phyloP scores from a whole-genome alignment of 2,329 filamentous ascomycete genomes.

The Massarina eburnea region DNA sequence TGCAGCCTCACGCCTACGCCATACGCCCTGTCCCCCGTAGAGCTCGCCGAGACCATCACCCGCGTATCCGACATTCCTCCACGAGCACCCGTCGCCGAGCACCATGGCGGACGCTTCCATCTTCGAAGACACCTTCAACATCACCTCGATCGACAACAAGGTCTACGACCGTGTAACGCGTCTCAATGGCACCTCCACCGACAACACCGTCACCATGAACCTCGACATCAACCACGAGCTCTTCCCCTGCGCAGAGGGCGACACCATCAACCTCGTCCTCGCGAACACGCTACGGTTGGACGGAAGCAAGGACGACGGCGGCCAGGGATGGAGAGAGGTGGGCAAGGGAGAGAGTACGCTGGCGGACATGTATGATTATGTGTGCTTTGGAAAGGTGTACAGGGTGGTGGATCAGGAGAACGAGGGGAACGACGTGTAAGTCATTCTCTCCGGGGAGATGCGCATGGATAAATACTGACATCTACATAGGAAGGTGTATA shows the following conservation, averaged over 20 bases:
- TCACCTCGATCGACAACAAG: constrained; percentile 75
- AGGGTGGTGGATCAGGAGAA: constrained; percentile 77
- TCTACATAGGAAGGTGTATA: constrained; percentile 76
- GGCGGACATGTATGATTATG: constrained; percentile 83
- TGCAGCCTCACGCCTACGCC: background rate
- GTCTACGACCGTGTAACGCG: constrained; percentile 97
- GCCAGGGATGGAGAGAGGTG: constrained; percentile 65
- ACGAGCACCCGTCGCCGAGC: constrained; percentile 3
- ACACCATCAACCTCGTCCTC: constrained; percentile 77
- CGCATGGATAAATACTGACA: constrained; percentile 24
- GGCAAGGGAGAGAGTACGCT: constrained; percentile 56
- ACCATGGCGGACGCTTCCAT: constrained; percentile 83
- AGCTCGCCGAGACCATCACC: too few species aligned
- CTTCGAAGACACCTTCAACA: constrained; percentile 88
- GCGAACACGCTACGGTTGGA: constrained; percentile 86
- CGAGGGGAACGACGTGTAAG: constrained; percentile 71
- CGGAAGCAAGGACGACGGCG: constrained; percentile 63
- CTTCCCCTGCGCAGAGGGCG: constrained; percentile 74
- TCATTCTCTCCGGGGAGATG: background rate
- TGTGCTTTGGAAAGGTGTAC: constrained; percentile 87
- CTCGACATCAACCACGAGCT: constrained; percentile 95
- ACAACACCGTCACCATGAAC: constrained; percentile 75
- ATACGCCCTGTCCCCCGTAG: too few species aligned
- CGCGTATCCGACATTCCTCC: background rate
- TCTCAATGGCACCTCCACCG: constrained; percentile 73